Evolutionary conservation across 495 filamentous ascomycete genomes (phyloP).

Genomic region (Hypoxylon lenormandii): DNA sequence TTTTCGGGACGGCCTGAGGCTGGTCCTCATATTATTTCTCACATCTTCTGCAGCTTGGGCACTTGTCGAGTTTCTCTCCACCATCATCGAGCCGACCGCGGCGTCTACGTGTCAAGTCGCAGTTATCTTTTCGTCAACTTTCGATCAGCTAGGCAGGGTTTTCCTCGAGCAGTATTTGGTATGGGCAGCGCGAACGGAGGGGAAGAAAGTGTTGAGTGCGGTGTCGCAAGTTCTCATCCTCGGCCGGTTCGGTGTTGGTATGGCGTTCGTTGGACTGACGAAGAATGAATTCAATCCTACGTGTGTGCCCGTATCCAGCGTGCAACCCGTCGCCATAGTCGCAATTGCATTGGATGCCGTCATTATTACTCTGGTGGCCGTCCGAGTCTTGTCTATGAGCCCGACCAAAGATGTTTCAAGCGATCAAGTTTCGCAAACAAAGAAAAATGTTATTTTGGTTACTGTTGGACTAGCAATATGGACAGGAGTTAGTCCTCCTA

Average conservation of each 20-base stretch:
- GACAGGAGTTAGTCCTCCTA: slow-evolving; percentile 57
- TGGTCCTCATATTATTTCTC: slow-evolving; percentile 70
- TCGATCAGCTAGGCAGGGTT: slow-evolving; percentile 66
- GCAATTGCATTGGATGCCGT: slow-evolving; percentile 60
- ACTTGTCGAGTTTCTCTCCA: slow-evolving; percentile 60
- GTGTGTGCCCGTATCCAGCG: slow-evolving; percentile 61
- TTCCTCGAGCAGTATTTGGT: slow-evolving; percentile 65
- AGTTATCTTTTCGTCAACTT: slow-evolving; percentile 61
- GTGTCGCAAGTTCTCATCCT: slow-evolving; percentile 59
- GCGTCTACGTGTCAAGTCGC: slow-evolving; percentile 62
- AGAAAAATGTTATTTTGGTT: slow-evolving; percentile 55
- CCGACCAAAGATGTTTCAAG: slow-evolving; percentile 37
- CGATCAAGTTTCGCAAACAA: slow-evolving; percentile 42
- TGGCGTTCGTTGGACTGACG: slow-evolving; percentile 63
- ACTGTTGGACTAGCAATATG: slow-evolving; percentile 61
- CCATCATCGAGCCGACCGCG: slow-evolving; percentile 59
- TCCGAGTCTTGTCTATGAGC: slow-evolving; percentile 53
- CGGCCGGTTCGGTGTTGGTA: slow-evolving; percentile 61
- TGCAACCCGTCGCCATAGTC: slow-evolving; percentile 58
- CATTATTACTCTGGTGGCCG: slow-evolving; percentile 57
- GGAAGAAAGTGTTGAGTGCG: slow-evolving; percentile 48
- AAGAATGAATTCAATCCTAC: slow-evolving; percentile 62
- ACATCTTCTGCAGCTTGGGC: slow-evolving; percentile 65
- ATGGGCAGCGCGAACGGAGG: slow-evolving; percentile 59
- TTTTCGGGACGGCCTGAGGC: slow-evolving; percentile 70